Percentiles rank a stretch among this genome's conserved stretches.
phyloP scores from a whole-genome alignment of 179 eudicot genomes.

The Amaranthus tricolor region DNA sequence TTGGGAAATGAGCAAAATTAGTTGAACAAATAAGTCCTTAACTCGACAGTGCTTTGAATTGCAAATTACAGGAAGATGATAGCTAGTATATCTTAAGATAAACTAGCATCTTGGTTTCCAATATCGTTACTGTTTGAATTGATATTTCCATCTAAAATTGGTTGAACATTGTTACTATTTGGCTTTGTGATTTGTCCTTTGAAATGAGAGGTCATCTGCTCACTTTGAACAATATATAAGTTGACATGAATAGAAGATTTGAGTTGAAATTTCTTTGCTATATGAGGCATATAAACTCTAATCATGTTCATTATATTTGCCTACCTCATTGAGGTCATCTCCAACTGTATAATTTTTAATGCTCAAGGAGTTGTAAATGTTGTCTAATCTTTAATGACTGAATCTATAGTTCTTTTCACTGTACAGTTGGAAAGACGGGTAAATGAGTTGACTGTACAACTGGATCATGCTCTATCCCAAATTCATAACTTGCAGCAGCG shows the following conservation, averaged over 20 bases:
- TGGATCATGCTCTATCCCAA: constrained; percentile 43
- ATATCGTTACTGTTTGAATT: neutral
- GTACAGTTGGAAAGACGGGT: constrained; percentile 42
- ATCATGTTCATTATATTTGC: neutral
- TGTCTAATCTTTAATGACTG: constrained; percentile 4
- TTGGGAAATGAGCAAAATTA: too few species aligned
- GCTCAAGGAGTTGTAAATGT: constrained; percentile 3
- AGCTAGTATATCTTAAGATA: too few species aligned
- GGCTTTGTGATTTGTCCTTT: neutral
- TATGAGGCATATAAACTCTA: neutral
- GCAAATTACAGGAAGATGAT: too few species aligned
- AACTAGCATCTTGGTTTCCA: neutral
- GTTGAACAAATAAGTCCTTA: too few species aligned
- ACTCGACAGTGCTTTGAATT: too few species aligned
- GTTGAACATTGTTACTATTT: neutral
- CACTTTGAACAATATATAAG: neutral
- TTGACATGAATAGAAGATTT: neutral
- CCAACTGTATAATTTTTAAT: neutral
- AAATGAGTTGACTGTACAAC: constrained; percentile 36
- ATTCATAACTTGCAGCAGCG: constrained; percentile 40
- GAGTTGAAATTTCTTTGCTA: neutral
- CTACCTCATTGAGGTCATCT: neutral
- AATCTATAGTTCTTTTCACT: constrained; percentile 14
- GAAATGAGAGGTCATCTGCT: neutral
- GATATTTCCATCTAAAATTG: neutral